phyloP scores from a whole-genome alignment of 2,329 filamentous ascomycete genomes.

The Diaporthe vexans region DNA sequence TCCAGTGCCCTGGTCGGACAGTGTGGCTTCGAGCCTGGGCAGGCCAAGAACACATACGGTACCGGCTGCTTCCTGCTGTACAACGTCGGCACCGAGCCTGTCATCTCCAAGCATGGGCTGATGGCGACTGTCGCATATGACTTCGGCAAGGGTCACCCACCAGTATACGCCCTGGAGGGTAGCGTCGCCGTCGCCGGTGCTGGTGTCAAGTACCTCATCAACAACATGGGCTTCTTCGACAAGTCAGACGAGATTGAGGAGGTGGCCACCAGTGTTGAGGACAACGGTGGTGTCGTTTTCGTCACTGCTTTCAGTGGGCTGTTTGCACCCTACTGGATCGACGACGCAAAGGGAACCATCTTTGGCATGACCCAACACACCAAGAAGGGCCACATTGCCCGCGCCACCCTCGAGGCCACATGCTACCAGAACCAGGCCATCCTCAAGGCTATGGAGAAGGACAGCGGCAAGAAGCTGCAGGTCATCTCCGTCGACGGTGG shows the following conservation, averaged over 20 bases:
- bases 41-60: conserved; percentile 92
- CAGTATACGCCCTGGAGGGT: conserved; percentile 86
- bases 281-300: conserved; percentile 88
- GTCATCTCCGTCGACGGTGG: conserved; percentile 89
- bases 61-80: conserved; percentile 92
- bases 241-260: conserved; percentile 64
- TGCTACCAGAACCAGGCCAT: conserved; percentile 96
- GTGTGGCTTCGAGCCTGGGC: conserved; percentile 84
- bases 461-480: conserved; percentile 81
- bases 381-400: conserved; percentile 86
- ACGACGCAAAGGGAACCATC: conserved; percentile 89
- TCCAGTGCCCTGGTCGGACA: conserved; percentile 89
- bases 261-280: conserved; percentile 67
- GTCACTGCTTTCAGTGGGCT: conserved; percentile 93
- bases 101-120: conserved; percentile 86
- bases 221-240: conserved; percentile 73
- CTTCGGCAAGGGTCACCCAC: conserved; percentile 71
- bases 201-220: conserved; percentile 80
- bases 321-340: conserved; percentile 95
- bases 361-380: conserved; percentile 91
- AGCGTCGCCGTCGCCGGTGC: conserved; percentile 87
- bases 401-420: conserved; percentile 90
- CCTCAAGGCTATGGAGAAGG: conserved; percentile 90
- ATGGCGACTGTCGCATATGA: conserved; percentile 91
- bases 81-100: conserved; percentile 87